A percentile compares a stretch with the other conserved stretches of the same genome.
Conservation (phyloP, 345 rosid genomes). For the Syzygium aqueum region DNA sequence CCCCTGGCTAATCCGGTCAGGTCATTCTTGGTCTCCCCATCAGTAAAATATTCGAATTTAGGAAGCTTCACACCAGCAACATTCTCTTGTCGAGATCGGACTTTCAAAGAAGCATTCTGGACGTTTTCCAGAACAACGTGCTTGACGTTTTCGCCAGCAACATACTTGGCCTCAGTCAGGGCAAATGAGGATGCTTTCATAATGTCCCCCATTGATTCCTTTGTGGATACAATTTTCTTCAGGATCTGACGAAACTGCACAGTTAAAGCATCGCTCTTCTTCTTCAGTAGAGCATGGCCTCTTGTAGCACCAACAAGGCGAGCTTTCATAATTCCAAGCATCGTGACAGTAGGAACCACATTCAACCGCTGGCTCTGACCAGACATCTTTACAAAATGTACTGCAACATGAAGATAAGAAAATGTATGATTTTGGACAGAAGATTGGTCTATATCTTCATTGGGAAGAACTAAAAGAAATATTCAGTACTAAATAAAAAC, state of each 20-base stretch:
- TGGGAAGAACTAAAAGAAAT: neutral
- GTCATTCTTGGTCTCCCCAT: conserved; percentile 81
- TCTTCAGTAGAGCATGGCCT: conserved; percentile 93
- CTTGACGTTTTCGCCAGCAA: conserved; percentile 83
- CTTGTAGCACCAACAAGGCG: conserved; percentile 88
- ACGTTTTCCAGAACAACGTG: conserved; percentile 79
- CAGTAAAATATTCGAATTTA: conserved; percentile 70
- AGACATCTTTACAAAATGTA: conserved; percentile 43
- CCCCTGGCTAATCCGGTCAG: conserved; percentile 95
- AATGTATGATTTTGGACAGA: neutral
- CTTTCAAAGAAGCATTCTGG: conserved; percentile 67
- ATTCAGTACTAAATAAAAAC: neutral
- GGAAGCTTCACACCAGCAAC: conserved; percentile 94
- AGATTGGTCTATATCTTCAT: neutral
- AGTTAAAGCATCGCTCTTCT: conserved; percentile 94
- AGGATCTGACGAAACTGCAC: conserved; percentile 85
- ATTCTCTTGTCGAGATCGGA: conserved; percentile 72
- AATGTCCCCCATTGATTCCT: conserved; percentile 85
- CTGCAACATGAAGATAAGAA: neutral
- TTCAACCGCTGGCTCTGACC: conserved; percentile 73
- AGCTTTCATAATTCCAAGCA: conserved; percentile 72
- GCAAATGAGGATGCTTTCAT: conserved; percentile 86
- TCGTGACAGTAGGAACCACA: conserved; percentile 87
- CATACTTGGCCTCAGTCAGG: conserved; percentile 74
- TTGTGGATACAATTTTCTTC: conserved; percentile 68